Evolutionary conservation across 352 stramenopile species (phyloP), one percentile per base, ranked within the genome.

Genomic region (Thalassiosira mediterranea): DNA sequence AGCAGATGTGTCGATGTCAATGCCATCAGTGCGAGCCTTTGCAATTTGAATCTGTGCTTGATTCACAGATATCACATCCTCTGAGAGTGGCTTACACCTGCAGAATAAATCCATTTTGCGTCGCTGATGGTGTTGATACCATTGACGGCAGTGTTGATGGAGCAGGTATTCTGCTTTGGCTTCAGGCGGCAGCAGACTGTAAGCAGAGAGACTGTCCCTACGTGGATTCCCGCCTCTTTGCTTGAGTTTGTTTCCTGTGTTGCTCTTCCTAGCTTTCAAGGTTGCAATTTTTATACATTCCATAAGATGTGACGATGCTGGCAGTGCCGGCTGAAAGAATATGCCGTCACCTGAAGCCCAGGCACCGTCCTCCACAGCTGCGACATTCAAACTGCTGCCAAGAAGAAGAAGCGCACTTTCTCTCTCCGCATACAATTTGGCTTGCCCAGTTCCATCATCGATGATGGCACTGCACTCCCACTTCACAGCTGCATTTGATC

Each of bases 401-500:
- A 91, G 54, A 26, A 91, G 64, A 19, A 83, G 58, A 29, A 90
- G 32, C 7, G 88, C 85, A 21, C 66, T 69, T 51, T 93, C 85
- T 61, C 85, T 76, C 61, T 93, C 85, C 10, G 85, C 83, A 54
- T 87, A 90, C 13, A 93, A 17, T 31, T 88, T 91, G 25, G 80
- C 81, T 78, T 91, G 85, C 25, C 85, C 88, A 57, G 85, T 91
- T 25, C 83, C 81, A 71, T 93, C 88, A 66, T 93, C 85, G 25
- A 91, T 60, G 23, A 89, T 70, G 2, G 76, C 83, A 67, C 79
- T 91, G 57, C 85, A 91, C 70, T 93, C 85, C 88, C 88, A 93
- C 65, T 87, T 84, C 19, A 93, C 60, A 61, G 31, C 46, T 31
- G 52, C 70, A 65, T 79, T 72, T 10, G 46, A 66, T 53, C 26